These are phyloP conservation scores for Colletotrichum lupini DNA, from an alignment of 2,329 filamentous ascomycete genomes.

Conservation along the genomic window DNA sequence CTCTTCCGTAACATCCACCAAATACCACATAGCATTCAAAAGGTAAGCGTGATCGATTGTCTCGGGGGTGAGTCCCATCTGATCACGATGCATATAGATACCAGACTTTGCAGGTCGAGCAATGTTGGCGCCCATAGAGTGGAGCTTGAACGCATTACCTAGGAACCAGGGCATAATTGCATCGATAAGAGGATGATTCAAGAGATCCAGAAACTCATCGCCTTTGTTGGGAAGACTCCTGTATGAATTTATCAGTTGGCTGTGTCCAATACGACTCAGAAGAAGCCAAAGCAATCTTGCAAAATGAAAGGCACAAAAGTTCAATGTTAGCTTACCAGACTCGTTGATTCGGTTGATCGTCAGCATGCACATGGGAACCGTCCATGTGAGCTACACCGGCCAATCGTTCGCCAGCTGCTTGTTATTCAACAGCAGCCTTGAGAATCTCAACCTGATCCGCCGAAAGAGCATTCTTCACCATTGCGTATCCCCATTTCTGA, in stretches of 20 bases:
- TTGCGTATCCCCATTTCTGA: conserved; percentile 10
- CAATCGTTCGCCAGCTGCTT: conserved; percentile 6
- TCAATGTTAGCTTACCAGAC: conserved; percentile 1
- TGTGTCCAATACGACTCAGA: too few species aligned
- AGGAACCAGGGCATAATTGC: conserved; percentile 11
- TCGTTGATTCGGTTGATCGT: conserved; percentile 9
- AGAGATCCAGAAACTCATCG: conserved; percentile 8
- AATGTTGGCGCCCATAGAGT: conserved; percentile 6
- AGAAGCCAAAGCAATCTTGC: too few species aligned
- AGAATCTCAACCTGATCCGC: background rate
- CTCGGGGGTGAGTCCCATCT: conserved; percentile 8
- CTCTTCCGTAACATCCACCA: background rate
- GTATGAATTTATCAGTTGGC: background rate
- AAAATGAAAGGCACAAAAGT: too few species aligned
- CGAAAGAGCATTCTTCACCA: conserved; percentile 11
- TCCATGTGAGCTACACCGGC: conserved; percentile 8
- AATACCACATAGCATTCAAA: conserved; percentile 7
- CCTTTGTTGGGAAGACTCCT: conserved; percentile 10
- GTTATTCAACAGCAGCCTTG: conserved; percentile 1
- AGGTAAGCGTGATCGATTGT: conserved; percentile 5
- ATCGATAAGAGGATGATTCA: conserved; percentile 14
- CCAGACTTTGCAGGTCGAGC: conserved; percentile 8
- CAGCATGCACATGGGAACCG: background rate
- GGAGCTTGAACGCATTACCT: conserved; percentile 1
- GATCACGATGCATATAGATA: conserved; percentile 17